Evolutionary conservation across 441 rosid species (phyloP), one percentile per base, ranked within the genome.

Genomic region (Syzygium syzygioides): DNA sequence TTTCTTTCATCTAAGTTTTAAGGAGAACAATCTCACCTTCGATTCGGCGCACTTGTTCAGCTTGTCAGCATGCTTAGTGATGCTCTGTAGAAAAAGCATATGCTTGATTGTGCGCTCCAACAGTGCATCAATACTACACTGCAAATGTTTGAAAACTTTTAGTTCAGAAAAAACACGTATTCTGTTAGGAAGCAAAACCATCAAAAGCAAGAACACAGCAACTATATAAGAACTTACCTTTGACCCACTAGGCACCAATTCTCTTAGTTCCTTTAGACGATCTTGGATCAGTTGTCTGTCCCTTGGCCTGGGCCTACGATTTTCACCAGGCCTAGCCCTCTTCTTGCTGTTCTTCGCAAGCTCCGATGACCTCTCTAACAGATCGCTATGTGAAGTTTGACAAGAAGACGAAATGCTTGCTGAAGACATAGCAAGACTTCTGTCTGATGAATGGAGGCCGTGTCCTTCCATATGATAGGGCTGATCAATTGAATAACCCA

Each of bases 71-170:
- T 97, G 98, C 92, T 96, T 96, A 50, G 96, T 94, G 88, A 97
- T 92, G 90, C 96, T 94, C 92, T 97, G 96, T 88, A 98, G 89
- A 90, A 95, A 97, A 68, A 95, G 94, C 98, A 97, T 95, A 91
- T 98, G 98, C 93, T 95, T 96, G 96, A 98, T 94, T 56, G 99
- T 97, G 84, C 96, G 96, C 93, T 97, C 99, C 91, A 98, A 94
- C 94, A 98, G 92, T 88, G 99, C 94, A 94, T 98, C 99, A 86
- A 98, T 98, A 88, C 99, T 98, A 94, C 99, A 97, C 99, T 98
- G 99, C 59, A 87, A 88, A 90, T 88, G 87, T 91, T 89, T 91
- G 85, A 66, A 86, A 89, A 92, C 88, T 57, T 59, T 88, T 57
- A 79, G 60, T 85, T 92, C 88, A 95, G 94, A 23, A 76, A 71